Conservation (phyloP, 2,329 filamentous ascomycete genomes). For the Fusarium sp. region DNA sequence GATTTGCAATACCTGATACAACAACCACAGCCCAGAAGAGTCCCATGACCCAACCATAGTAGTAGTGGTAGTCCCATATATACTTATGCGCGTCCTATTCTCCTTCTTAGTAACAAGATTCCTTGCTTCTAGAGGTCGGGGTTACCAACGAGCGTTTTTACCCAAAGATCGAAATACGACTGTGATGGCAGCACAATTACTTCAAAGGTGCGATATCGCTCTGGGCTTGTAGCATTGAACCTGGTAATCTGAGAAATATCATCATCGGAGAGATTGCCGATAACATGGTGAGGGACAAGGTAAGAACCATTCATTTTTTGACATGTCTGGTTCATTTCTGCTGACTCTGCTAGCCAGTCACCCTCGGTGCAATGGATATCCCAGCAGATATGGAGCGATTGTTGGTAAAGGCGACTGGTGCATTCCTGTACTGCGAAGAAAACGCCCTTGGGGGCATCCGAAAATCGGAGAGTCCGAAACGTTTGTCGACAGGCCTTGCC, state of each 20-base stretch:
- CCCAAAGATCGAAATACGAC: conserved; percentile 6
- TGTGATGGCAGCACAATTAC: conserved; percentile 6
- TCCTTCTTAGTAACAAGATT: background rate
- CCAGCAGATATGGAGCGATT: conserved; percentile 18
- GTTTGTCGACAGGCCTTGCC: conserved; percentile 26
- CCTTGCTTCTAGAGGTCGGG: rapidly evolving
- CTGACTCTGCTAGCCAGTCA: background rate
- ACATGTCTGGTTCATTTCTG: conserved; percentile 9
- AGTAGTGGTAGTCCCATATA: conserved; percentile 12
- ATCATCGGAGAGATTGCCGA: background rate
- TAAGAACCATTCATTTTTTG: background rate
- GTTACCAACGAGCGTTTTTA: conserved; percentile 4
- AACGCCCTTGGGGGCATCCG: conserved; percentile 5
- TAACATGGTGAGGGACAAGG: background rate
- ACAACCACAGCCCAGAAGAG: background rate
- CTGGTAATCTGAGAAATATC: background rate
- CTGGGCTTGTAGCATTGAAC: conserved; percentile 9
- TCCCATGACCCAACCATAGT: conserved; percentile 20
- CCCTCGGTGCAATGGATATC: background rate
- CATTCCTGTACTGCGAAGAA: conserved; percentile 22
- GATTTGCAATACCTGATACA: background rate
- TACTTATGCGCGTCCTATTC: conserved; percentile 9
- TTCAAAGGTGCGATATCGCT: background rate
- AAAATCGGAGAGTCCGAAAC: conserved; percentile 21
- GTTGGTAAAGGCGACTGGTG: conserved; percentile 4